phyloP scores from a whole-genome alignment of 2,329 filamentous ascomycete genomes.

The Nigrospora oryzae region DNA sequence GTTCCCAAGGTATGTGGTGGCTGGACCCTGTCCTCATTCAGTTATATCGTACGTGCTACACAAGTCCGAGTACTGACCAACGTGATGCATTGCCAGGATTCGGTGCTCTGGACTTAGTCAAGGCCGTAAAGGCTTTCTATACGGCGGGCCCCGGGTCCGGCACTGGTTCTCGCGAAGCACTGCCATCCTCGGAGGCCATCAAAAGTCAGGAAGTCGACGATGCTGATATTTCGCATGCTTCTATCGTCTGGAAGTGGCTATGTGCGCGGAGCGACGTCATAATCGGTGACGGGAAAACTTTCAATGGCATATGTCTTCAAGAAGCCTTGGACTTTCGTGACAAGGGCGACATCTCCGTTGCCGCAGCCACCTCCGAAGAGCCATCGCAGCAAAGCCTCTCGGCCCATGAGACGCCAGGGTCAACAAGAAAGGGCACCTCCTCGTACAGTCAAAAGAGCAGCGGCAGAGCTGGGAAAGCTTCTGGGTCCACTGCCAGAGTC shows the following conservation, averaged over 20 bases:
- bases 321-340: conserved; percentile 29
- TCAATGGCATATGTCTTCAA: conserved; percentile 28
- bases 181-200: background rate
- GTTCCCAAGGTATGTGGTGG: conserved; percentile 27
- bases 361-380: conserved; percentile 1
- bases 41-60: no score
- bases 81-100: conserved; percentile 11
- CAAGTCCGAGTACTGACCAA: no score
- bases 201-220: conserved; percentile 1
- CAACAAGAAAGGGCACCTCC: conserved; percentile 1
- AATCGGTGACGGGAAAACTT: conserved; percentile 24
- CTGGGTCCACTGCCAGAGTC: background rate
- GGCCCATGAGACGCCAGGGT: background rate
- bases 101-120: conserved; percentile 14
- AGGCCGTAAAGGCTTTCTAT: conserved; percentile 17
- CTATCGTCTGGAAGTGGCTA: conserved; percentile 33
- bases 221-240: conserved; percentile 23
- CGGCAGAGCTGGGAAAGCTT: background rate
- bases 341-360: conserved; percentile 8
- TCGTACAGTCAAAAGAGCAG: background rate
- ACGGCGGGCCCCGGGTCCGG: background rate
- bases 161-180: background rate
- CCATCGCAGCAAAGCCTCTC: background rate
- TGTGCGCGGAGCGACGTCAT: conserved; percentile 29
- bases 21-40: no score